phyloP scores from a whole-genome alignment of 108 stramenopile genomes.

The Cyclotella baltica region DNA sequence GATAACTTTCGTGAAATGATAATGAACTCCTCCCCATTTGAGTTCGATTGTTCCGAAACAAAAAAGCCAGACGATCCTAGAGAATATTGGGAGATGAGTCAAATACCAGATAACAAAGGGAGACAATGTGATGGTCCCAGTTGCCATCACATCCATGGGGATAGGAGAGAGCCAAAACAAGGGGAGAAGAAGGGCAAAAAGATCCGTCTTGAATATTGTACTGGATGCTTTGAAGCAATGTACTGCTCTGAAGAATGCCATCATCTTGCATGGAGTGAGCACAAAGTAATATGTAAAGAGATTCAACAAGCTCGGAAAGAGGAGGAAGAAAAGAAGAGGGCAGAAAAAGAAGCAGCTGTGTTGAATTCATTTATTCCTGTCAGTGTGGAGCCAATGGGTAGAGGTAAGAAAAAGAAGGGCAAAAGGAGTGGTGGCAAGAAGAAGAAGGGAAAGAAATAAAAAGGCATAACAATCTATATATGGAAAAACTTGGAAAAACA shows the following conservation, averaged over 20 bases:
- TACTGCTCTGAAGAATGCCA: constrained; percentile 14
- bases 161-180: background rate
- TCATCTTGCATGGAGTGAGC: constrained; percentile 5
- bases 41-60: background rate
- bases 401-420: constrained; percentile 20
- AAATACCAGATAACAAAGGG: background rate
- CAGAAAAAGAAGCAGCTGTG: background rate
- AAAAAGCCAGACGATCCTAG: background rate
- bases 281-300: constrained; percentile 12
- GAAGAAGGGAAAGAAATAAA: constrained; percentile 26
- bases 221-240: constrained; percentile 19
- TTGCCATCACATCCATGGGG: constrained; percentile 12
- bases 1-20: background rate
- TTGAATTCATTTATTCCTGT: constrained; percentile 9
- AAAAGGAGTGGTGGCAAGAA: constrained; percentile 18
- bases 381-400: background rate
- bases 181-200: constrained; percentile 15
- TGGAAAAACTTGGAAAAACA: background rate
- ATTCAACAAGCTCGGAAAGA: constrained; percentile 15
- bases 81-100: constrained; percentile 9
- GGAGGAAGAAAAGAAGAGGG: constrained; percentile 16
- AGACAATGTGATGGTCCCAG: background rate
- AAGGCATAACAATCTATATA: background rate
- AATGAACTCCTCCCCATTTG: too few relatives aligned
- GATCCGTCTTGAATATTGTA: constrained; percentile 12